Evolutionary conservation across 768 basidiomycete genomes (phyloP), one percentile per base, ranked within the genome.

Genomic region (Russula vinacea): DNA sequence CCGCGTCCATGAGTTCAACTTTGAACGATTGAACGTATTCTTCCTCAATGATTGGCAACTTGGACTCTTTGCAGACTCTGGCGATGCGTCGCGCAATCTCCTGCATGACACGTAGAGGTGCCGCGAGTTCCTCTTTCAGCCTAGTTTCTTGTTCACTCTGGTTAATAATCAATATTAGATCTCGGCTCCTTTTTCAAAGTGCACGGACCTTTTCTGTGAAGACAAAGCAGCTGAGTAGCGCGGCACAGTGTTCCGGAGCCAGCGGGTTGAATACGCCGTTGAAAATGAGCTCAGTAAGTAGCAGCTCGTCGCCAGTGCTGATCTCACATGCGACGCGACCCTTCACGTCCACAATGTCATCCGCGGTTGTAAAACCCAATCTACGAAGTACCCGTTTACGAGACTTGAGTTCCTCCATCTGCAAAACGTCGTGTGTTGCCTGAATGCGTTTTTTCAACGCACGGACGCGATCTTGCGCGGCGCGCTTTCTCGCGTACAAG

Each of bases 281-380:
- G 81, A 99, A 98, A 64, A 99, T 88, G 71, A 99, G 83, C 75
- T 98, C 97, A 1, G 97, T 99, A 66, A 99, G 81, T 39, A 99
- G 80, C 57, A 99, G 77, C 76, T 99, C 97, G 71, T 99, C 97
- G 8, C 97, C 97, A 2, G 94, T 88, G 73, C 91, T 94, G 76
- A 99, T 98, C 76, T 99, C 97, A 73, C 97, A 99, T 19, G 97
- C 97, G 1, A 99, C 96, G 44, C 97, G 82, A 0, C 97, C 97
- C 78, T 99, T 99, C 83, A 94, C 87, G 73, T 98, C 97, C 24
- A 98, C 93, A 62, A 98, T 97, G 74, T 98, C 96, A 0, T 88
- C 83, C 11, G 86, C 74, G 16, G 83, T 88, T 2, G 94, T 95
- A 79, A 98, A 98, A 0, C 89, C 95, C 7, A 99, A 78, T 39